Evolutionary conservation across 2,329 filamentous ascomycete species (phyloP), one percentile per base, ranked within the genome.

Genomic region (Drechmeria coniospora): DNA sequence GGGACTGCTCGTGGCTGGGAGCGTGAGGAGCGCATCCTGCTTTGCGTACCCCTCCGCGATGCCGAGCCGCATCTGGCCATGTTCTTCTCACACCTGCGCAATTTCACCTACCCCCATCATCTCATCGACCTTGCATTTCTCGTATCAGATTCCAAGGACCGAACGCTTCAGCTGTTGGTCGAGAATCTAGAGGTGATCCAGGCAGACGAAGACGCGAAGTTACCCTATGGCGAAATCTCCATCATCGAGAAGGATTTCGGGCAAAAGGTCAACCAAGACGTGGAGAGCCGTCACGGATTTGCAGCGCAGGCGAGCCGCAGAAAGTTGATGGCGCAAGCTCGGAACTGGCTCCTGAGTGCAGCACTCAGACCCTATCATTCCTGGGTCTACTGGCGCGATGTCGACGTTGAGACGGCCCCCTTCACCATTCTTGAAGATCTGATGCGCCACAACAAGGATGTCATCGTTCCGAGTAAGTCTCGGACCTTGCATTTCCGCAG

Each of bases 221-320:
- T 86, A 54, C 75, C 79, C 11, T 98, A 86, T 47, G 90, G 90
- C 34, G 90, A 98, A 57, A 90, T 98, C 32, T 93, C 83, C 1
- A 90, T 98, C 34, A 86, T 98, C 39, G 83, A 95, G 57, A 98
- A 98, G 58, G 87, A 98, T 52, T 98, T 98, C 59, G 90, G 90
- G 3, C 90, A 98, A 51, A 87, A 87, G 50, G 90, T 98, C 34
- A 82, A 92, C 37, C 90, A 98, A 55, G 87, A 98, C 56, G 84
- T 95, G 15, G 90, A 98, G 58, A 93, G 83, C 50, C 77, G 90
- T 40, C 90, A 98, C 53, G 92, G 90, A 15, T 98, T 98, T 48
- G 90, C 87, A 17, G 90, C 90, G 1, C 90, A 98, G 55, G 90
- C 90, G 15, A 80, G 78, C 40, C 70, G 90, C 43, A 74, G 90